These are phyloP conservation scores for Thalassiosira mediterranea DNA, from an alignment of 352 stramenopile species.

Conservation along the genomic window DNA sequence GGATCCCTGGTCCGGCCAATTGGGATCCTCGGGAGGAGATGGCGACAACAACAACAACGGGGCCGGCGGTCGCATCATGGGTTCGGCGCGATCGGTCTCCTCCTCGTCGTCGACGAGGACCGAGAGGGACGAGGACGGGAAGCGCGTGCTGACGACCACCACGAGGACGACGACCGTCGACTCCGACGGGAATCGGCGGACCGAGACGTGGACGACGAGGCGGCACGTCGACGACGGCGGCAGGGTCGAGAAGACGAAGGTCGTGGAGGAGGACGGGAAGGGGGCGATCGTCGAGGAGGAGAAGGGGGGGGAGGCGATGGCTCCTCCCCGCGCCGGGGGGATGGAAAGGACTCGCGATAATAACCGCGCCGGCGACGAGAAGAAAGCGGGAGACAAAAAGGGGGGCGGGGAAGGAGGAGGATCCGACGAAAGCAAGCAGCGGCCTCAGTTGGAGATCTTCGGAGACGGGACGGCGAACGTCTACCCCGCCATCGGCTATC, in stretches of 20 bases:
- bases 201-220: slow-evolving; percentile 30
- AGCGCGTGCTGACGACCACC: slow-evolving; percentile 32
- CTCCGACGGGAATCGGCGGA: slow-evolving; percentile 25
- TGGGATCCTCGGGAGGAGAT: background rate
- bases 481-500: no score
- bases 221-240: slow-evolving; percentile 49
- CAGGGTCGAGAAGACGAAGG: slow-evolving; percentile 39
- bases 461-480: no score
- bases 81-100: slow-evolving; percentile 37
- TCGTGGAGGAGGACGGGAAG: slow-evolving; percentile 16
- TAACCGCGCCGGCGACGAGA: slow-evolving; percentile 4
- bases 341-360: no score
- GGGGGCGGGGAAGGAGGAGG: background rate
- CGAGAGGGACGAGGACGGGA: slow-evolving; percentile 42
- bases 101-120: slow-evolving; percentile 40
- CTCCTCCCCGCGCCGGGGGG: no score
- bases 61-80: slow-evolving; percentile 25
- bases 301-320: no score
- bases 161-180: slow-evolving; percentile 43
- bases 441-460: no score
- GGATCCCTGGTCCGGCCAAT: no score
- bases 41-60: background rate
- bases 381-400: background rate
- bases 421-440: slow-evolving; percentile 9
- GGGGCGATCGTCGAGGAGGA: no score